Base-by-base conservation (phyloP, 129 eudicot species). In the Dittrichia graveolens region DNA sequence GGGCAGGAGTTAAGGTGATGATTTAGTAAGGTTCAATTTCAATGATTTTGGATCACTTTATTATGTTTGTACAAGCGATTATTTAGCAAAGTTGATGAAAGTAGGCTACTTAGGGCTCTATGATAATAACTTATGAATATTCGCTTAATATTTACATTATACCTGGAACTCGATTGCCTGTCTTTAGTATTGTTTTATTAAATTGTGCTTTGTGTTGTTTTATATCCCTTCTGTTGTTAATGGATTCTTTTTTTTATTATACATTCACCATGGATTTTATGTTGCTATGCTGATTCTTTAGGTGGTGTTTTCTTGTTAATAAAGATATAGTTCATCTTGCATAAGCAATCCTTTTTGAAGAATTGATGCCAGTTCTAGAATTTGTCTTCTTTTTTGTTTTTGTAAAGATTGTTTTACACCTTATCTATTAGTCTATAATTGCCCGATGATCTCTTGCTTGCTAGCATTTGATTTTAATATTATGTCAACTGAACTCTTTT, bases 1-100 rank as follows among this genome's bases (percentile, higher is more conserved):
- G 96, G 98, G 96, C 96, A 45, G 92, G 91, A 41, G 92, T 93
- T 65, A 82, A 93, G 98, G 98, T 93, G 80, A 74, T 78, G 40
- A 18, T 63, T 69, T 76, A 46, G 54, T 67, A 67, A 76, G 69
- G 35, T 76, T 67, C 35, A 56, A 2, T 68, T 68, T 11, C 15
- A 40, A 5, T 65, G 41, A 40, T 41, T 50, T 54, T 13, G 18
- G 14, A 31, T 44, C 71, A 42, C 41, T 75, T 59, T 37, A 56
- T 47, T 10, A 5, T 45, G 43, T 10, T 60, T 45, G 11, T 42
- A 44, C 4, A 16, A 16, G 9, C 37, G 41, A 10, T 69, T 13
- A 35, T 56, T 31, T 56, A 2, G 43, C 3, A 5, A 39, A 58
- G 43, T 61, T 61, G 80, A 56, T 67, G 31, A 76, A 11, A 19